phyloP scores from a whole-genome alignment of 257 asterid species.

The Solanum appendiculatum region DNA sequence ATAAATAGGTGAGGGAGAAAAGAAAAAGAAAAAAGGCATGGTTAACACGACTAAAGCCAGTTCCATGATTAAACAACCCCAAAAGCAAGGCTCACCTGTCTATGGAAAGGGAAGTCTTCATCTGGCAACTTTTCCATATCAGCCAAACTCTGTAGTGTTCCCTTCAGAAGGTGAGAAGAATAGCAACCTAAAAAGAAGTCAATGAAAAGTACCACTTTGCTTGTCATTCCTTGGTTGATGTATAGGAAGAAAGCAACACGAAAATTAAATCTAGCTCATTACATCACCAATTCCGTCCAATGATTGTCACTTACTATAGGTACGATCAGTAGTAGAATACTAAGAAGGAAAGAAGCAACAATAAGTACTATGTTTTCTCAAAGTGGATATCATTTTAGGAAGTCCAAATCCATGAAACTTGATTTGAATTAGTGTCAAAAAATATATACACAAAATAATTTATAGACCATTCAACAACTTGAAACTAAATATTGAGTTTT shows the following conservation, averaged over 20 bases:
- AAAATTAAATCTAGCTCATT: background rate
- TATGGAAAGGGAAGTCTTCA: constrained; percentile 63
- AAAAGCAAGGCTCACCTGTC: constrained; percentile 45
- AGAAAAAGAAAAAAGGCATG: background rate
- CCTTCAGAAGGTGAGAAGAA: constrained; percentile 52
- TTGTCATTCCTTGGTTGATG: background rate
- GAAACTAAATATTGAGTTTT: background rate
- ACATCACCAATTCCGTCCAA: background rate
- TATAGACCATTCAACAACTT: background rate
- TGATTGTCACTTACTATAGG: background rate
- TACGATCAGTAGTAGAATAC: background rate
- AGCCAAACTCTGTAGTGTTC: constrained; percentile 55
- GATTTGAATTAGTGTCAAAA: background rate
- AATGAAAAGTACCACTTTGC: background rate
- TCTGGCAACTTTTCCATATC: constrained; percentile 78
- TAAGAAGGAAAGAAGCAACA: background rate
- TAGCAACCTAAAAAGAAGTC: constrained; percentile 37
- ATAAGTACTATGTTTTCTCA: background rate
- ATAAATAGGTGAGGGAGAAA: background rate
- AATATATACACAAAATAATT: background rate
- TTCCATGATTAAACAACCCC: background rate
- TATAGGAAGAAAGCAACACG: background rate
- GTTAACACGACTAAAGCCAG: background rate
- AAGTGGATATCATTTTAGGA: background rate
- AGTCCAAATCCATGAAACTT: background rate